A percentile compares a stretch with the other conserved stretches of the same genome.
Conservation (phyloP, 257 asterid genomes). For the Penstemon davidsonii region DNA sequence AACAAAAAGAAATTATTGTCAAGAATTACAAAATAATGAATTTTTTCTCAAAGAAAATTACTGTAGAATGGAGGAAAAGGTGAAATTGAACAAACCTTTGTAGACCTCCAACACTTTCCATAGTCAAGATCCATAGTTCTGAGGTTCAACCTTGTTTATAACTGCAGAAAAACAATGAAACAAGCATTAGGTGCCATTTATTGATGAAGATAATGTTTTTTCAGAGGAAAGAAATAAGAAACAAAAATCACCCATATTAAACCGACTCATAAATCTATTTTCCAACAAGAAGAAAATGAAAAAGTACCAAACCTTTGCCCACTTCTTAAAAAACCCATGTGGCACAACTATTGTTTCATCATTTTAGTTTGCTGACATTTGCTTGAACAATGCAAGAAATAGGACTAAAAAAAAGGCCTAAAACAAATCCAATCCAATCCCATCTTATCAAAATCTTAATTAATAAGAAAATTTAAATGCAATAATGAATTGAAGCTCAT, state of each 20-base stretch:
- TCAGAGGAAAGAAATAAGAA: constrained; percentile 10
- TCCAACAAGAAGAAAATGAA: constrained; percentile 35
- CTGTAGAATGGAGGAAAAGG: background rate
- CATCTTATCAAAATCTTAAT: constrained; percentile 16
- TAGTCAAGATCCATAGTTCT: constrained; percentile 59
- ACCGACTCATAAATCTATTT: constrained; percentile 35
- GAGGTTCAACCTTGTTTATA: constrained; percentile 23
- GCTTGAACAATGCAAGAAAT: constrained; percentile 28
- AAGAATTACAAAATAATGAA: background rate
- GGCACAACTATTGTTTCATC: constrained; percentile 29
- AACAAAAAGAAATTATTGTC: constrained; percentile 4
- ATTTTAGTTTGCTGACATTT: constrained; percentile 30
- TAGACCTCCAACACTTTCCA: constrained; percentile 65
- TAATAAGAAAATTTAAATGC: constrained; percentile 9
- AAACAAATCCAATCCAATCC: constrained; percentile 6
- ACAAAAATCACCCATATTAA: constrained; percentile 30
- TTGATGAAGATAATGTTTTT: too few species aligned
- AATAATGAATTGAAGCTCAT: constrained; percentile 22
- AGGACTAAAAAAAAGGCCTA: background rate
- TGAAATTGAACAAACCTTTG: constrained; percentile 51
- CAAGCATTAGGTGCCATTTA: constrained; percentile 13
- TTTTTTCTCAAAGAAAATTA: background rate
- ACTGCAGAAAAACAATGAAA: constrained; percentile 24
- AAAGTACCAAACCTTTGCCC: constrained; percentile 39
- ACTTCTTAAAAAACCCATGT: constrained; percentile 31